These are phyloP conservation scores for Tremellales sp. DNA, from an alignment of 1,284 basidiomycete species.

Conservation along the genomic window DNA sequence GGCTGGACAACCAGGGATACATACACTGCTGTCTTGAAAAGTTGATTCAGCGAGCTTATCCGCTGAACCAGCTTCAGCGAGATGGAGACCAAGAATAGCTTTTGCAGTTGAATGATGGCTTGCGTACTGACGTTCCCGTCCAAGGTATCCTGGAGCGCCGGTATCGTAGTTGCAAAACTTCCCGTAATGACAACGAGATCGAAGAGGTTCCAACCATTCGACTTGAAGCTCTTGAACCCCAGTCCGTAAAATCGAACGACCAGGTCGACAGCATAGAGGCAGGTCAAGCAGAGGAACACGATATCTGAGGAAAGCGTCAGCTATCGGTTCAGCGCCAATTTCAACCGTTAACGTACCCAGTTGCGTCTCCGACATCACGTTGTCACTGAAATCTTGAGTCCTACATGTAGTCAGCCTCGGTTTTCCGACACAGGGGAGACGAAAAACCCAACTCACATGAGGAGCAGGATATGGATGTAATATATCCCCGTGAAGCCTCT, in stretches of 20 bases:
- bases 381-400: constrained; percentile 72
- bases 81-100: constrained; percentile 89
- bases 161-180: constrained; percentile 77
- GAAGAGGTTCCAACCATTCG: constrained; percentile 91
- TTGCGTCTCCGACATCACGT: constrained; percentile 57
- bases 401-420: constrained; percentile 48
- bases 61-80: constrained; percentile 92
- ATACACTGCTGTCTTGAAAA: constrained; percentile 94
- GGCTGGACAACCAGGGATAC: constrained; percentile 42
- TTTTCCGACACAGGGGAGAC: background rate
- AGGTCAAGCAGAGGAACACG: constrained; percentile 71
- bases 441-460: constrained; percentile 82
- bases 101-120: constrained; percentile 68
- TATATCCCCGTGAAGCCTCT: constrained; percentile 77
- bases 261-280: constrained; percentile 76
- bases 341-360: constrained; percentile 63
- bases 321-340: background rate
- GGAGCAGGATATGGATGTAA: constrained; percentile 73
- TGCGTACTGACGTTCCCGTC: constrained; percentile 23
- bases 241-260: constrained; percentile 74
- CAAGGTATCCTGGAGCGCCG: constrained; percentile 56
- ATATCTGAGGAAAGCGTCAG: constrained; percentile 55
- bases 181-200: constrained; percentile 80
- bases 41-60: constrained; percentile 82
- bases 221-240: constrained; percentile 75